Evolutionary conservation across 2,329 filamentous ascomycete genomes (phyloP), one percentile per base, ranked within the genome.

Genomic region (Fusarium sororula): DNA sequence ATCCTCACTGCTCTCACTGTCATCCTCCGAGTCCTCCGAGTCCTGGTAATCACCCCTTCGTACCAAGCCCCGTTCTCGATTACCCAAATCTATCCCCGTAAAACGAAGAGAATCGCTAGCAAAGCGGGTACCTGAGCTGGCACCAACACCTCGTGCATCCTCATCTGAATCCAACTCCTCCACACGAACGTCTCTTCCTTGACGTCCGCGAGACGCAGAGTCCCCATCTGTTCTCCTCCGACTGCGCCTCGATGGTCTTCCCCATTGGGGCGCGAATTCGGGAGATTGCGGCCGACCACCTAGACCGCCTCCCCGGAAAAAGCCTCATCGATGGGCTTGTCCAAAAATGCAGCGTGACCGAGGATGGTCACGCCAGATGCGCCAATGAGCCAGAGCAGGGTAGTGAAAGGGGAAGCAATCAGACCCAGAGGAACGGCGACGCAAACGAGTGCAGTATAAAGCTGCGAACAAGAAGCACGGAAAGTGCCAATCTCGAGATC

Each of bases 271-370:
- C 95, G 93, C 92, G 89, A 85, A 86, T 91, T 92, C 89, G 90
- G 95, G 96, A 98, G 95, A 93, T 96, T 93, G 96, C 96, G 96
- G 96, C 94, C 96, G 96, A 98, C 95, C 95, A 97, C 90, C 92
- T 98, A 99, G 93, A 99, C 96, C 95, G 96, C 96, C 96, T 99
- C 96, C 95, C 97, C 96, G 90, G 96, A 98, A 98, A 99, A 99
- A 98, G 95, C 95, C 95, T 97, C 96, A 92, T 98, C 96, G 88
- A 98, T 98, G 68, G 96, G 96, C 90, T 98, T 98, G 84, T 98
- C 96, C 93, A 98, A 92, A 82, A 98, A 91, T 74, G 95, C 90
- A 78, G 96, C 96, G 86, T 99, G 96, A 85, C 96, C 96, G 77
- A 98, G 87, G 77, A 98, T 97, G 82, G 92, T 94, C 82, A 98